Evolutionary conservation across 148 eudicot species (phyloP).

Genomic region (Vaccinium vitisidaea): DNA sequence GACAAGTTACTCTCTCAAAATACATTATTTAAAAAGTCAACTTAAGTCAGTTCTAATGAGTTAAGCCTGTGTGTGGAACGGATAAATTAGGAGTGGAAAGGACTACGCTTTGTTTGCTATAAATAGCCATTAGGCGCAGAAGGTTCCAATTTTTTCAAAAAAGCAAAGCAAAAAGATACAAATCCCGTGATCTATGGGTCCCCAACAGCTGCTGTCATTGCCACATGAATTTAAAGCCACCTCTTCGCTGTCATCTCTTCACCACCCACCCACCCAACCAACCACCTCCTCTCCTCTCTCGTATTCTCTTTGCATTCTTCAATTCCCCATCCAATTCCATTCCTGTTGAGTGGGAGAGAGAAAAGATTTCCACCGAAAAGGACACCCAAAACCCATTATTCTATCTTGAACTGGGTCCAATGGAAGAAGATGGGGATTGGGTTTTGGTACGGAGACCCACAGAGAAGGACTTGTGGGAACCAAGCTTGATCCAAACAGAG

Average conservation of each 20-base stretch:
- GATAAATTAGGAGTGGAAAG: too few species aligned
- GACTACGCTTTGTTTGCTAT: too few species aligned
- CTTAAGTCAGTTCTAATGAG: too few species aligned
- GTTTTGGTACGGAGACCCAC: conserved; percentile 30
- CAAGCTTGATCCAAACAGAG: conserved; percentile 25
- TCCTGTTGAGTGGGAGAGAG: background rate
- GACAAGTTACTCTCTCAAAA: too few species aligned
- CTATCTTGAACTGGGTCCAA: background rate
- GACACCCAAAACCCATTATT: background rate
- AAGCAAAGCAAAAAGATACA: background rate
- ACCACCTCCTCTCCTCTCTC: background rate
- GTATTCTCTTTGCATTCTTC: background rate
- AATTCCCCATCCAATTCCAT: background rate
- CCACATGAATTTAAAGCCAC: conserved; percentile 4
- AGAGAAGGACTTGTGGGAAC: conserved; percentile 43
- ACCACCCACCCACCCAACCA: background rate
- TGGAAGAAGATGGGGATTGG: conserved; percentile 34
- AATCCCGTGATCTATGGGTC: background rate
- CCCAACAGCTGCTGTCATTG: background rate
- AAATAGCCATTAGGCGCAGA: background rate
- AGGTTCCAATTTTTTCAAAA: background rate
- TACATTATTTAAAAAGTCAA: too few species aligned
- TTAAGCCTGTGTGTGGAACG: too few species aligned
- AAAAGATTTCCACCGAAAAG: background rate
- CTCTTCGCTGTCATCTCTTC: conserved; percentile 15